Evolutionary conservation across 2,329 filamentous ascomycete species (phyloP).

Genomic region (Uncinocarpus reesii): DNA sequence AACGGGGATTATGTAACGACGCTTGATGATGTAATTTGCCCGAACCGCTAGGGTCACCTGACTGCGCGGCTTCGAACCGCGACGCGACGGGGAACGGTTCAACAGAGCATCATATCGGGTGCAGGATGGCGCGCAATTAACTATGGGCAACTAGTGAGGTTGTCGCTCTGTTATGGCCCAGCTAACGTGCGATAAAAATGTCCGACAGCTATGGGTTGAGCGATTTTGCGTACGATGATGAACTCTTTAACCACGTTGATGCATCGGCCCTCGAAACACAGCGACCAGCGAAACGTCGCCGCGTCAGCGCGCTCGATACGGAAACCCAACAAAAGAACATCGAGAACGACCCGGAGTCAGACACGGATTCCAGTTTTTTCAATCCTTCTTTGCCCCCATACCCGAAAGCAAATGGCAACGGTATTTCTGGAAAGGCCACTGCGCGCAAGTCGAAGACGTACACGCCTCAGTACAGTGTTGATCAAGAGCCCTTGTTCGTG

Average conservation of each 20-base stretch:
- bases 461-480: conserved; percentile 32
- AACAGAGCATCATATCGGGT: too few relatives aligned
- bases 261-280: conserved; percentile 15
- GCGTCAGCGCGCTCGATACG: conserved; percentile 18
- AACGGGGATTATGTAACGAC: too few relatives aligned
- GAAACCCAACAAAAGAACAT: background rate
- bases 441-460: conserved; percentile 34
- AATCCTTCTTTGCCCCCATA: background rate
- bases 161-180: background rate
- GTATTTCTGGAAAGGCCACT: conserved; percentile 11
- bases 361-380: background rate
- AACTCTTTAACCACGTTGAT: background rate
- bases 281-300: conserved; percentile 29
- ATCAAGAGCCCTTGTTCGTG: conserved; percentile 38
- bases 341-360: background rate
- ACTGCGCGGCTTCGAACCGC: too few relatives aligned
- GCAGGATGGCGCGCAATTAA: too few relatives aligned
- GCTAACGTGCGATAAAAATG: conserved; percentile 20
- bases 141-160: too few relatives aligned
- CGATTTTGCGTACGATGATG: conserved; percentile 23
- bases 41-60: too few relatives aligned
- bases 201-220: conserved; percentile 23
- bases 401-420: background rate
- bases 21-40: too few relatives aligned
- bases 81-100: too few relatives aligned